These are phyloP conservation scores for Cunninghamia lanceolata DNA, from an alignment of 75 land plant species.

Conservation along the genomic window DNA sequence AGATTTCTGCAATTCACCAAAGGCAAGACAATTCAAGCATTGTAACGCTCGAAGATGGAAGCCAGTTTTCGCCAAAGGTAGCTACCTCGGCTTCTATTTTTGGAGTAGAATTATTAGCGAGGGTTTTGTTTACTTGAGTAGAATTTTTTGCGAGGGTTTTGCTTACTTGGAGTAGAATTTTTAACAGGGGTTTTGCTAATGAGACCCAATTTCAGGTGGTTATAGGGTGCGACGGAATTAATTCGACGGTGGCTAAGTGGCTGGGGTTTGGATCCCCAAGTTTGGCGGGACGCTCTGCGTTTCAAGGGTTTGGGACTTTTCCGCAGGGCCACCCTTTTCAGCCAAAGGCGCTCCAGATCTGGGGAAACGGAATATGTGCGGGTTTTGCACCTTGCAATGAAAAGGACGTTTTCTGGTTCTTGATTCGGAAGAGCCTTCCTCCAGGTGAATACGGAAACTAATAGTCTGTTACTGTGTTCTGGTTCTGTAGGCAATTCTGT, in stretches of 20 bases:
- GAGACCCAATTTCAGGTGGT: slow-evolving; percentile 40
- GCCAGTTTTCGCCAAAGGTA: slow-evolving; percentile 44
- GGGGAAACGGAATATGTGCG: slow-evolving; percentile 51
- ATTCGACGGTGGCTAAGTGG: slow-evolving; percentile 66
- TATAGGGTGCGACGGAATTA: slow-evolving; percentile 75
- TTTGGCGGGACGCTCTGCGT: slow-evolving; percentile 41
- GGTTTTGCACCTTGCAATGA: slow-evolving; percentile 54
- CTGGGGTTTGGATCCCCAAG: slow-evolving; percentile 46
- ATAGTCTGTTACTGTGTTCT: too few species aligned
- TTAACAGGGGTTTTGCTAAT: not conserved
- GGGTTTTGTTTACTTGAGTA: too few species aligned
- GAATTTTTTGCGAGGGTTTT: not conserved
- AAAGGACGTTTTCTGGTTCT: slow-evolving; percentile 56
- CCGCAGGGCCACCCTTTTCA: slow-evolving; percentile 40
- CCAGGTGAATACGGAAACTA: slow-evolving; percentile 11
- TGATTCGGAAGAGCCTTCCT: slow-evolving; percentile 24
- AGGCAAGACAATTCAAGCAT: not conserved
- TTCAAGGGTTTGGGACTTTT: slow-evolving; percentile 38
- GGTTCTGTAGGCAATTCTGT: too few species aligned
- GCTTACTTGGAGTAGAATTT: too few species aligned
- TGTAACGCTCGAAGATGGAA: slow-evolving; percentile 42
- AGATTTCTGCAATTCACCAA: slow-evolving; percentile 4
- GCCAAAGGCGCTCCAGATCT: slow-evolving; percentile 23
- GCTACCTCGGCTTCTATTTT: too few species aligned
- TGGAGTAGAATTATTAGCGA: too few species aligned